Base-by-base conservation (phyloP, 2,329 filamentous ascomycete species). In the Cladorrhinum sp. region DNA sequence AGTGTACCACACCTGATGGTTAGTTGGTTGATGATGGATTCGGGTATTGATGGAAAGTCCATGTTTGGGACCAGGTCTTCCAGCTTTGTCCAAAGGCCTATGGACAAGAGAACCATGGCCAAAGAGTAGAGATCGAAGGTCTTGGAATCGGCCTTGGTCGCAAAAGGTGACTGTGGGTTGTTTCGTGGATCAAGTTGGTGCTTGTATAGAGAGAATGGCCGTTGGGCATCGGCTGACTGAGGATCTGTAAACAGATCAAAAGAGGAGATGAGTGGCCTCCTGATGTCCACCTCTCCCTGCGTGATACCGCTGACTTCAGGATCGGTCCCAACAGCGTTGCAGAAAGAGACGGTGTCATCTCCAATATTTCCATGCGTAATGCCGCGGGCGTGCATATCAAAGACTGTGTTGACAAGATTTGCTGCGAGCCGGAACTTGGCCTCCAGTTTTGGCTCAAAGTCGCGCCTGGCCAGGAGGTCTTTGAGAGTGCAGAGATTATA, bases 391-490 rank as follows among this genome's bases (percentile, higher is more conserved):
- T 93, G 90, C 72, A 93, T 79, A 65, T 89, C 87, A 68, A 90
- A 90, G 33, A 93, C 81, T 2, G 89, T 89, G 65, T 87, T 87
- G 30, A 85, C 84, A 2, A 93, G 78, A 65, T 91, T 90, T 57
- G 89, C 82, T 2, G 90, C 90, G 55, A 94, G 79, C 14, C 87
- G 83, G 69, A 92, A 93, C 68, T 91, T 90, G 61, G 88, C 86
- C 74, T 94, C 90, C 0, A 93, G 77, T 36, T 84, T 83, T 0
- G 88, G 89, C 68, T 89, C 85, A 36, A 81, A 82, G 55, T 79
- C 78, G 0, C 80, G 77, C 16, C 76, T 72, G 1, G 74, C 75
- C 0, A 88, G 76, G 10, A 88, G 76, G 57, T 86, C 79, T 14
- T 76, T 74, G 5, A 88, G 72, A 0, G 84, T 84, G 50, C 79